Evolutionary conservation across 2,329 filamentous ascomycete species (phyloP), one percentile per base, ranked within the genome.

Genomic region (Elsinoe australis): DNA sequence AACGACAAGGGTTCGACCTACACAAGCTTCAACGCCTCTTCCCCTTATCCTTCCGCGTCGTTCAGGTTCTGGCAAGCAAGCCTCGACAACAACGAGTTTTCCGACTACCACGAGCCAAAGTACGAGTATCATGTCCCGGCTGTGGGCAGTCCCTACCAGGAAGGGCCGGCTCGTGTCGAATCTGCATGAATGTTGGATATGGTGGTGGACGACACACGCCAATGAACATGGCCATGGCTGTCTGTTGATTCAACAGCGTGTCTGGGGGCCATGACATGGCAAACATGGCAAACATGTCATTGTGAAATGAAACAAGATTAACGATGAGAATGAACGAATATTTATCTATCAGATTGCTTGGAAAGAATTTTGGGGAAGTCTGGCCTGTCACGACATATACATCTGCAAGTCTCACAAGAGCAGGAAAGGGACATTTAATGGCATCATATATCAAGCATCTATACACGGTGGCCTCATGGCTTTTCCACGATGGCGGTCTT

Each of bases 61-160:
- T 48, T 12, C 31, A 34, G 8, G 31, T 19, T 21, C 33, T 34
- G 19, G 19, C 32, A 7, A 34, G 7, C 24, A 26, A 29, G n/a
- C 9, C 45, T 18, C 45, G 45, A 28, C 45, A 48, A 48, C 6
- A 48, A 15, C 45, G 45, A 21, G 45, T 48, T 26, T 48, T 48
- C 19, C 32, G 33, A 19, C 24, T 39, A 5, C 45, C 45, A 21
- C 32, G 45, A n/a, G 22, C 39, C 31, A 48, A 39, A 19, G 17
- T 48, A 19, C 12, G 45, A 21, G 31, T 36, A 3, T 29, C 45
- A n/a, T 48, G 45, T 36, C 33, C 32, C 2, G 33, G 24, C 15
- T 48, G 45, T 26, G 33, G 45, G 14, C 32, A 36, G 15, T 26
- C 45, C 15, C 15, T 48, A 19, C 34, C 45, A 6, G 24, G 33